A percentile compares a stretch with the other conserved stretches of the same genome.
These are phyloP conservation scores for Angomonas desouzai DNA, from an alignment of 208 protist genomes.

Conservation along the genomic window DNA sequence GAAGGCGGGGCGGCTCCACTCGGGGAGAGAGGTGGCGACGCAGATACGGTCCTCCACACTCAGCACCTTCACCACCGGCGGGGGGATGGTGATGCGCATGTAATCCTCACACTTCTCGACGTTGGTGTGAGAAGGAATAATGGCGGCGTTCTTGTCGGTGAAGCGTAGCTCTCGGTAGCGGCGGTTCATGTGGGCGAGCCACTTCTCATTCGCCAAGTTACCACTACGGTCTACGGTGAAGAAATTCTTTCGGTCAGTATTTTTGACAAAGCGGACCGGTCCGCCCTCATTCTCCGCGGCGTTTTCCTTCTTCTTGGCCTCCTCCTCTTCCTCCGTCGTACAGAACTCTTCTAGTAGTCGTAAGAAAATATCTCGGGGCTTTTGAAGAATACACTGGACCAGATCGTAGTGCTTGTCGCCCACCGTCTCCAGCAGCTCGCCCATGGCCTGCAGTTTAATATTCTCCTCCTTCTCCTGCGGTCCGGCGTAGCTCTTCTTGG, in stretches of 20 bases:
- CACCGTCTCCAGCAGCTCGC: slow-evolving; percentile 73
- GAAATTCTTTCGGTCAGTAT: slow-evolving; percentile 18
- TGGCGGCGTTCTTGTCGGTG: slow-evolving; percentile 69
- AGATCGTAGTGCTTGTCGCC: slow-evolving; percentile 82
- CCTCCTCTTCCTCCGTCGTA: slow-evolving; percentile 65
- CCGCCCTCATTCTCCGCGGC: slow-evolving; percentile 22
- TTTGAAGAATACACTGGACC: slow-evolving; percentile 82
- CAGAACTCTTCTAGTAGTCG: slow-evolving; percentile 87
- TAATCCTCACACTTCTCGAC: slow-evolving; percentile 59
- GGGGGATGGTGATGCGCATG: slow-evolving; percentile 81
- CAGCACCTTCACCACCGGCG: slow-evolving; percentile 61
- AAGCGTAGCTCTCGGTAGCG: slow-evolving; percentile 81
- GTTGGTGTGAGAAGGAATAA: slow-evolving; percentile 59
- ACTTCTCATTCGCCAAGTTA: slow-evolving; percentile 56
- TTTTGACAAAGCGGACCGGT: slow-evolving; percentile 26
- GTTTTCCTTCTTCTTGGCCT: slow-evolving; percentile 21
- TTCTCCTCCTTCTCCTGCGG: slow-evolving; percentile 40
- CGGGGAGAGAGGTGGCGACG: slow-evolving; percentile 73
- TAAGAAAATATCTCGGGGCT: slow-evolving; percentile 77
- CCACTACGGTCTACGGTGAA: slow-evolving; percentile 12
- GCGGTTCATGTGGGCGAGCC: slow-evolving; percentile 82
- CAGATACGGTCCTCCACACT: slow-evolving; percentile 75
- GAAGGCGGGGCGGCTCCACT: slow-evolving; percentile 91
- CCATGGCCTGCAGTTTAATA: slow-evolving; percentile 58
- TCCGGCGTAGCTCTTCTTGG: not conserved